Percentiles rank a stretch among this genome's conserved stretches.
phyloP scores from a whole-genome alignment of 371 early-diverging fungal genomes.

The Mortierella sp. region DNA sequence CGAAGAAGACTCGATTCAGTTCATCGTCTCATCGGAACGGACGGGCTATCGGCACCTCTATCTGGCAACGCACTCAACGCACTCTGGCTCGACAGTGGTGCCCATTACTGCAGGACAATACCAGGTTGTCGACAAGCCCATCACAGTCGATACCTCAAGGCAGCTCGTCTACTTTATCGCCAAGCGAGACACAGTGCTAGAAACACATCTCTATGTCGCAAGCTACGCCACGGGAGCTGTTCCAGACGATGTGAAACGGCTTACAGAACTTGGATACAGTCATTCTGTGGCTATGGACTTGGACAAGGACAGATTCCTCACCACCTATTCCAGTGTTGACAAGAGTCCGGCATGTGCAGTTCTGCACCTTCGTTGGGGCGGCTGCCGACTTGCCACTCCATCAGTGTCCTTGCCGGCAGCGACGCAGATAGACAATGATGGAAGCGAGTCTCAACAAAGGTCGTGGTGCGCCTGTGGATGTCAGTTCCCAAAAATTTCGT shows the following conservation, averaged over 20 bases:
- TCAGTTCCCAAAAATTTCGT: conserved; percentile 49
- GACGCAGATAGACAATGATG: background rate
- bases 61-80: conserved; percentile 53
- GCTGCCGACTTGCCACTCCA: conserved; percentile 12
- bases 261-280: conserved; percentile 69
- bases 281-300: conserved; percentile 64
- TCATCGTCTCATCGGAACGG: conserved; percentile 76
- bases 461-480: conserved; percentile 49
- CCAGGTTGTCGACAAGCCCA: conserved; percentile 69
- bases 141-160: conserved; percentile 70
- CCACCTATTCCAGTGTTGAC: conserved; percentile 66
- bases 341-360: conserved; percentile 56
- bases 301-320: conserved; percentile 61
- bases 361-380: conserved; percentile 50
- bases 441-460: background rate
- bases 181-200: conserved; percentile 73
- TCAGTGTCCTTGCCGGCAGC: no score
- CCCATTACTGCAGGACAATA: conserved; percentile 63
- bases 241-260: conserved; percentile 48
- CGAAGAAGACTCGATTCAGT: conserved; percentile 34
- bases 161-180: conserved; percentile 78
- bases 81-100: conserved; percentile 17
- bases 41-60: conserved; percentile 80
- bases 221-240: conserved; percentile 49
- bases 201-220: conserved; percentile 75